Evolutionary conservation across 345 rosid genomes (phyloP).

Genomic region (Sonneratia alba): DNA sequence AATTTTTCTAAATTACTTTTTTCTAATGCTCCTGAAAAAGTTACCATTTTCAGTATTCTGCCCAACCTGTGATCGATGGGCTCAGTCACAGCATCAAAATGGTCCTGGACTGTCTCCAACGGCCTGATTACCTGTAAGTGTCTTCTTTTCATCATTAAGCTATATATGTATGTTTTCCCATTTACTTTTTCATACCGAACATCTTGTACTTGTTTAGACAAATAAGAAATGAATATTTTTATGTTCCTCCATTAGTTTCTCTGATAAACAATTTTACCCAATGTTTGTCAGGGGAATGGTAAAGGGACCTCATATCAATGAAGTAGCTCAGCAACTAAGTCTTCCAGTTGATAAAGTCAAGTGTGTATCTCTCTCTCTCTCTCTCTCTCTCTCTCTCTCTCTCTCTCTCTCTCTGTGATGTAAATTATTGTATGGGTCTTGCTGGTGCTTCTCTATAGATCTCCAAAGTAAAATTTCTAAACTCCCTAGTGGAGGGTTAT

Average conservation of each 20-base stretch:
- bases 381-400: conserved; percentile 13
- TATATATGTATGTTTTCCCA: not conserved
- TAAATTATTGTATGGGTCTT: too few relatives aligned
- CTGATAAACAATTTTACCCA: not conserved
- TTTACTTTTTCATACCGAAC: not conserved
- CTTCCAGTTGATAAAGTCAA: conserved; percentile 50
- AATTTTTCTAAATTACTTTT: not conserved
- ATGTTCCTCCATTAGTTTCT: not conserved
- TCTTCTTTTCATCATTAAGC: not conserved
- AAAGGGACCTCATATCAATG: conserved; percentile 50
- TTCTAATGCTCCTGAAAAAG: not conserved
- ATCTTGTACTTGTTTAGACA: not conserved
- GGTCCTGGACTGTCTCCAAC: conserved; percentile 47
- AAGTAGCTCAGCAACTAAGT: conserved; percentile 48
- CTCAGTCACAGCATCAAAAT: conserved; percentile 28
- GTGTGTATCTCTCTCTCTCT: conserved; percentile 26
- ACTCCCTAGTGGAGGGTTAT: not conserved
- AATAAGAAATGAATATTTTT: too few relatives aligned
- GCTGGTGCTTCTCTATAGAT: not conserved
- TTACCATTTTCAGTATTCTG: conserved; percentile 28
- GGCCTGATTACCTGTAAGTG: conserved; percentile 61
- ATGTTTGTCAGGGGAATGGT: conserved; percentile 32
- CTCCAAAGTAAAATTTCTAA: not conserved
- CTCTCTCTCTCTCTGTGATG: conserved; percentile 11
- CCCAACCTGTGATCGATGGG: conserved; percentile 32